Conservation (phyloP, 371 early-diverging fungal species). For the Rhizopus arrhizus region DNA sequence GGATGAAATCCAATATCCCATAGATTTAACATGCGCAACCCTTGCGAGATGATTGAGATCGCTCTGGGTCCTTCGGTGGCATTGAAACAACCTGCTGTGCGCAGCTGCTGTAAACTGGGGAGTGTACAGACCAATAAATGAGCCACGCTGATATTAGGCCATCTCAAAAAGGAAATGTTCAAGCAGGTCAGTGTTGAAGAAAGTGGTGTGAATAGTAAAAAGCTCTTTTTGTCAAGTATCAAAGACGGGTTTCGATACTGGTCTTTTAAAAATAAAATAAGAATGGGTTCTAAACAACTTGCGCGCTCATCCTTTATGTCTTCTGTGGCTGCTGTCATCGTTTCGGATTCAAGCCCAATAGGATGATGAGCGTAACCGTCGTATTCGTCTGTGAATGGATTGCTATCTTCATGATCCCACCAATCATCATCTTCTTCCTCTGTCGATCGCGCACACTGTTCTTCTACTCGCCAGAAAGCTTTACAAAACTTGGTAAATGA, state of each 20-base stretch:
- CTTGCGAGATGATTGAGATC: constrained; percentile 26
- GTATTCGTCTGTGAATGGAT: too few relatives aligned
- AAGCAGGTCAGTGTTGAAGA: constrained; percentile 21
- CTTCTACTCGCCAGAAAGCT: constrained; percentile 5
- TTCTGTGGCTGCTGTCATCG: background rate
- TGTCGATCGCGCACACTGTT: background rate
- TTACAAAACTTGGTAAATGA: constrained; percentile 7
- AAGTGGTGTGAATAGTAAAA: constrained; percentile 15
- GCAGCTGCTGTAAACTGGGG: constrained; percentile 22
- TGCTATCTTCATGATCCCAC: background rate
- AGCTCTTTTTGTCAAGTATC: background rate
- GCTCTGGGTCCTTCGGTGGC: constrained; percentile 20
- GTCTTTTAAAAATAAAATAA: background rate
- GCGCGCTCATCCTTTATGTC: constrained; percentile 10
- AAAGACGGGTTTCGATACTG: background rate
- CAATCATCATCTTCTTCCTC: constrained; percentile 1
- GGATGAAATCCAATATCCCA: constrained; percentile 42
- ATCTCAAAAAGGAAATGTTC: constrained; percentile 27
- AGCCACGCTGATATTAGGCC: constrained; percentile 21
- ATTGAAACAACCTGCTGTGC: constrained; percentile 26
- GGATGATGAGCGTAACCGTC: background rate
- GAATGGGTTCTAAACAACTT: background rate
- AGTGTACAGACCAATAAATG: constrained; percentile 26
- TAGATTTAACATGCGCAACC: constrained; percentile 15
- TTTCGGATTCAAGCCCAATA: background rate